Evolutionary conservation across 2,329 filamentous ascomycete genomes (phyloP), one percentile per base, ranked within the genome.

Genomic region (Neofusicoccum ribis): DNA sequence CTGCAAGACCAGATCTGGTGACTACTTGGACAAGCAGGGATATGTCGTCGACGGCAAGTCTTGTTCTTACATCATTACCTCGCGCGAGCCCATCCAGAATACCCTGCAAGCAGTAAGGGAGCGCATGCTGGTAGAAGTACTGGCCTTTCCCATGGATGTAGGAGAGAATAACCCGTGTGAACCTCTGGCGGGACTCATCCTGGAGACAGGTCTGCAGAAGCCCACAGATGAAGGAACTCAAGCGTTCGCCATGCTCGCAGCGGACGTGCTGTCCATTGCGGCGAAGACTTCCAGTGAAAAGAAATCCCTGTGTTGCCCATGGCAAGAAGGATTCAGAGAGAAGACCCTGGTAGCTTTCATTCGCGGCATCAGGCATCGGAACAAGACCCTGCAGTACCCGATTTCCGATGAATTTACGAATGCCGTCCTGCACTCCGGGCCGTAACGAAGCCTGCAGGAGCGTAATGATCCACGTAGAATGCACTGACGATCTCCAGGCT

Each of bases 261-360:
- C 59, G 60, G 8, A 78, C 72, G 1, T 31, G 52, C 0, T 70
- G 65, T 23, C 76, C 73, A 14, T 70, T 71, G 1, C 73, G 72
- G 9, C 70, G 69, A 9, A 83, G 67, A 3, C 73, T 76, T 0
- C 76, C 72, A 1, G 78, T 81, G 70, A 81, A 83, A 0, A 82
- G 71, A 12, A 71, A 73, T 3, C 82, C 82, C 67, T 79, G 76
- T 4, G 77, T 80, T 1, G 76, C 80, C 82, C 82, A 84, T 2
- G 80, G 81, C 3, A 84, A 72, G 56, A 83, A 79, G 0, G 76
- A 75, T 14, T 74, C 63, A 4, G 75, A 66, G 3, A 84, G 70
- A 65, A 83, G 80, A 3, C 75, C 67, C 2, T 83, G 71, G 65
- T 83, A 80, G 2, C 68, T 58, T n/a, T 72, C 65, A 54, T 77